phyloP scores from a whole-genome alignment of 2,329 filamentous ascomycete genomes.

The Cladosporium sp. region DNA sequence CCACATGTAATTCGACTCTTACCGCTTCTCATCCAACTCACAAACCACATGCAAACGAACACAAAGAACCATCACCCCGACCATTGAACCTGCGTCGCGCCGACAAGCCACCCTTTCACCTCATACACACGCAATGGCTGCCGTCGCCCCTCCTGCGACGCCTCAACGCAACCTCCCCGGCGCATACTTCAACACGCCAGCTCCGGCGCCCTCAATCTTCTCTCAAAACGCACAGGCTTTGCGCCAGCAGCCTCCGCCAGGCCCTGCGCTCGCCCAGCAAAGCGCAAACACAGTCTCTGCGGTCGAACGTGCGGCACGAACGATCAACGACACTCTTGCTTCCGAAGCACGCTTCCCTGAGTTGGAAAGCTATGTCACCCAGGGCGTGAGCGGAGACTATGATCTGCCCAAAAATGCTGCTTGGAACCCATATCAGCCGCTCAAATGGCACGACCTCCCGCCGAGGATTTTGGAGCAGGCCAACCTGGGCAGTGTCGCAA shows the following conservation, averaged over 20 bases:
- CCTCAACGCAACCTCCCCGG: conserved; percentile 73
- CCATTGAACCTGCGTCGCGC: conserved; percentile 8
- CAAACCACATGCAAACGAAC: neutral
- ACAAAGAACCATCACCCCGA: conserved; percentile 13
- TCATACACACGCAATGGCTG: conserved; percentile 28
- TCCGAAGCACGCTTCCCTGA: conserved; percentile 82
- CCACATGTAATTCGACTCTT: conserved; percentile 4
- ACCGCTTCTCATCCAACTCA: neutral
- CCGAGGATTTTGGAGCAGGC: conserved; percentile 91
- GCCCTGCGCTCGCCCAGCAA: conserved; percentile 21
- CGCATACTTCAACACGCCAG: conserved; percentile 74
- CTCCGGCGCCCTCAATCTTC: conserved; percentile 44
- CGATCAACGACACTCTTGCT: conserved; percentile 76
- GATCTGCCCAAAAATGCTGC: conserved; percentile 68
- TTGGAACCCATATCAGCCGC: conserved; percentile 87
- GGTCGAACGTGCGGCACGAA: conserved; percentile 76
- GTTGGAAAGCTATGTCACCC: conserved; percentile 79
- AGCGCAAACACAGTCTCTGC: conserved; percentile 53
- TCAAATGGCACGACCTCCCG: conserved; percentile 84
- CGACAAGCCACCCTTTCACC: neutral
- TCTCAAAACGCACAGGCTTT: conserved; percentile 33
- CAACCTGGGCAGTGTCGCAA: conserved; percentile 81
- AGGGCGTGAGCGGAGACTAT: conserved; percentile 89
- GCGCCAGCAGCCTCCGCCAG: conserved; percentile 28
- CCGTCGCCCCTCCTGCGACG: conserved; percentile 44